These are phyloP conservation scores for Naganishia liquefaciens DNA, from an alignment of 1,284 basidiomycete genomes.

Conservation along the genomic window DNA sequence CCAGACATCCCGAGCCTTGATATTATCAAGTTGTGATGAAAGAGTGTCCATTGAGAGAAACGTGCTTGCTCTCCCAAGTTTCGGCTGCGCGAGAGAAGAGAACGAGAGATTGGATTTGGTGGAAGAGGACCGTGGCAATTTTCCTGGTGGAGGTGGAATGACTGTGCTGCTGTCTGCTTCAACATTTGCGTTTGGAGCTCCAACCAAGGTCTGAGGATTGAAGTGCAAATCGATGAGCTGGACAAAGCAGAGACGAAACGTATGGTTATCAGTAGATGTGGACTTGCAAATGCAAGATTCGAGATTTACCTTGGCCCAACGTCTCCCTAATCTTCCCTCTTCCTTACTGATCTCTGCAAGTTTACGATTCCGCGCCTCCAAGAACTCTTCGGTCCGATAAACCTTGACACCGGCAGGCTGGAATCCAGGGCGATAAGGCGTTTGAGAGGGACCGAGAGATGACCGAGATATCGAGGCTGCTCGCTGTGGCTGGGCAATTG, in stretches of 20 bases:
- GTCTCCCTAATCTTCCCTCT: slow-evolving; percentile 72
- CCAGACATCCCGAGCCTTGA: slow-evolving; percentile 52
- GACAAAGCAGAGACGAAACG: background rate
- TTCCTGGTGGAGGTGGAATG: slow-evolving; percentile 2
- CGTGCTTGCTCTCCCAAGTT: slow-evolving; percentile 27
- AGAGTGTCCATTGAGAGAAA: slow-evolving; percentile 21
- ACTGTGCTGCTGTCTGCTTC: slow-evolving; percentile 1
- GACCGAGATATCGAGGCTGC: slow-evolving; percentile 5
- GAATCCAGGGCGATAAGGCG: slow-evolving; percentile 72
- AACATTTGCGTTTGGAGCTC: slow-evolving; percentile 26
- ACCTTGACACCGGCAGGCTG: slow-evolving; percentile 73
- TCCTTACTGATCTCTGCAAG: slow-evolving; percentile 70
- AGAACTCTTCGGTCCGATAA: slow-evolving; percentile 74
- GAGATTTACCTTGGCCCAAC: slow-evolving; percentile 68
- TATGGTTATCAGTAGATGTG: background rate
- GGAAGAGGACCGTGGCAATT: slow-evolving; percentile 9
- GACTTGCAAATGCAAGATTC: too few species aligned
- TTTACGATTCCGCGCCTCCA: slow-evolving; percentile 61
- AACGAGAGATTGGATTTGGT: slow-evolving; percentile 27
- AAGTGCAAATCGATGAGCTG: slow-evolving; percentile 77
- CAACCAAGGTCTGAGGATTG: slow-evolving; percentile 52
- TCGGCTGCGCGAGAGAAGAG: slow-evolving; percentile 39
- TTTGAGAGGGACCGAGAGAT: slow-evolving; percentile 1
- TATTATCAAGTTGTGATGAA: slow-evolving; percentile 40
- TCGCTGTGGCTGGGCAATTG: background rate